Evolutionary conservation across 108 stramenopile species (phyloP), one percentile per base, ranked within the genome.

Genomic region (Schizochytrium sp.): DNA sequence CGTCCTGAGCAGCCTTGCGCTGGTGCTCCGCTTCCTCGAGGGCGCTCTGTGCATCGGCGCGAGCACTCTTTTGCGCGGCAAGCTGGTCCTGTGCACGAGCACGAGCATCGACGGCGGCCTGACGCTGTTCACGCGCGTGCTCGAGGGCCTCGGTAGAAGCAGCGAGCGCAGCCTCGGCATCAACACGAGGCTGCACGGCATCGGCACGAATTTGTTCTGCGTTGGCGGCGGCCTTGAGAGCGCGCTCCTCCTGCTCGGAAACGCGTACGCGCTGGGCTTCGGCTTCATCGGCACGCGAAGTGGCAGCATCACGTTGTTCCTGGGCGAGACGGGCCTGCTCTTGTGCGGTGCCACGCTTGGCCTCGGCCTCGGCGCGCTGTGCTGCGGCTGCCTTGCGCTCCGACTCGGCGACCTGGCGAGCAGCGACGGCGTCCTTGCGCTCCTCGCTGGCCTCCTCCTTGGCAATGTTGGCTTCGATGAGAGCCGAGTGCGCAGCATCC

Each of bases 361-460:
- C 23, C 5, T 83, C 76, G 51, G 76, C 76, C 25, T 83, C 18
- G 6, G 6, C 12, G 19, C 76, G 45, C 10, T 23, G 19, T 12
- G n/a, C 45, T 34, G 44, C 23, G 19, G 76, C 76, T 23, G 44
- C 10, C 76, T 83, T 23, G 25, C 45, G 76, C 25, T 47, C 45
- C 18, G n/a, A 43, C 76, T 28, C 76, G 48, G 51, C 48, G 10
- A 53, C 6, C 6, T 34, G 12, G 51, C 76, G 76, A 34, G 76
- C 76, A 6, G 45, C 51, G 48, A 34, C 51, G n/a, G 76, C 76
- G 16, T 83, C 76, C 76, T 83, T 47, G 51, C 76, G 76, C 51
- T 83, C 76, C n/a, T 83, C 76, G 76, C 23, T 83, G 76, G 76
- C 76, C 28, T 83, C 76, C 25, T 25, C 18, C 51, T 83, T 83